Evolutionary conservation across 2,329 filamentous ascomycete genomes (phyloP).

Genomic region (Aureobasidium vineae): DNA sequence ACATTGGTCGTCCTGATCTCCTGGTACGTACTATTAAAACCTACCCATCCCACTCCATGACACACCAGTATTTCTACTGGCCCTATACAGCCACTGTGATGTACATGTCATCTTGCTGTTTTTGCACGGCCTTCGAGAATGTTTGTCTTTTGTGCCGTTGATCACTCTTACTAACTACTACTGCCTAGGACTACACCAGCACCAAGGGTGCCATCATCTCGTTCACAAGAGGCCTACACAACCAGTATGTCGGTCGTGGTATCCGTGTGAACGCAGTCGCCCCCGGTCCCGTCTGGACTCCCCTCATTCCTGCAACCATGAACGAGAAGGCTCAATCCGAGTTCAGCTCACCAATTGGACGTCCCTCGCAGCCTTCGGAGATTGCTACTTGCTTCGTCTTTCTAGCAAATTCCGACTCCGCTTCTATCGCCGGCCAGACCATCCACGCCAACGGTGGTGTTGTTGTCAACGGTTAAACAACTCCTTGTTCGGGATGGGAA

Average conservation of each 20-base stretch:
- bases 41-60: too few relatives aligned
- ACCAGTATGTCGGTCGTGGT: slow-evolving; percentile 68
- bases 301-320: slow-evolving; percentile 73
- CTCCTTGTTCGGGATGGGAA: not conserved
- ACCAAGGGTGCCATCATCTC: slow-evolving; percentile 76
- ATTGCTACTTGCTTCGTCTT: slow-evolving; percentile 81
- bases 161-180: not conserved
- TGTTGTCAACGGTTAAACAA: slow-evolving; percentile 49
- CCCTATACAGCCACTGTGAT: too few relatives aligned
- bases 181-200: slow-evolving; percentile 65
- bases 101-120: too few relatives aligned
- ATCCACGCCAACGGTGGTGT: slow-evolving; percentile 63
- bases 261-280: slow-evolving; percentile 76
- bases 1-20: slow-evolving; percentile 74
- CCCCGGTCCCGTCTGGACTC: slow-evolving; percentile 77
- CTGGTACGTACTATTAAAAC: slow-evolving; percentile 43
- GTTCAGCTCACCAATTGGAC: slow-evolving; percentile 71
- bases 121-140: too few relatives aligned
- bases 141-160: not conserved
- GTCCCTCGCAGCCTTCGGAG: slow-evolving; percentile 76
- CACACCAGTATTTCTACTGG: too few relatives aligned
- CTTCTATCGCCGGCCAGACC: slow-evolving; percentile 71
- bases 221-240: slow-evolving; percentile 74
- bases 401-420: slow-evolving; percentile 70
- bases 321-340: slow-evolving; percentile 66